A percentile compares a stretch with the other conserved stretches of the same genome.
These are phyloP conservation scores for Pterocarpus macrocarpus DNA, from an alignment of 306 rosid genomes.

Conservation along the genomic window DNA sequence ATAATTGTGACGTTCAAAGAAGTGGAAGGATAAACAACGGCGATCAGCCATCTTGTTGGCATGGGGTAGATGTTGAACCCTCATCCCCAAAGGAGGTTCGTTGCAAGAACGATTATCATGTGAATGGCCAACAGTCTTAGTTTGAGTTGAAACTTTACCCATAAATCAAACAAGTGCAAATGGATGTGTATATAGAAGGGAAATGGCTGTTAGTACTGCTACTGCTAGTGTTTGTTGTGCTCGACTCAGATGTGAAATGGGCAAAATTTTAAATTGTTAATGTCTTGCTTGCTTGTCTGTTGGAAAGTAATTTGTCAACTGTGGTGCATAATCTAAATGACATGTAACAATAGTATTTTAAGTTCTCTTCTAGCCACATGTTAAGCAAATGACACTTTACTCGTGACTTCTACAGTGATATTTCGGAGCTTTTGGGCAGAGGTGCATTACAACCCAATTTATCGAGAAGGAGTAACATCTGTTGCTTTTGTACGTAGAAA, in stretches of 20 bases:
- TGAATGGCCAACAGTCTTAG: background rate
- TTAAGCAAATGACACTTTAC: conserved; percentile 26
- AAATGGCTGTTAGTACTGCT: no score
- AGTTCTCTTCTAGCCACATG: conserved; percentile 20
- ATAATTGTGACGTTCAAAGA: no score
- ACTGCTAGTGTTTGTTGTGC: no score
- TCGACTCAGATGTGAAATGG: background rate
- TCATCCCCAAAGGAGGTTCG: no score
- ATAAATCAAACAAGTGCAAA: background rate
- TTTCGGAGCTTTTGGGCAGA: conserved; percentile 99
- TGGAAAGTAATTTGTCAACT: conserved; percentile 25
- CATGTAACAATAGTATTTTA: conserved; percentile 17
- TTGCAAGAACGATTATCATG: background rate
- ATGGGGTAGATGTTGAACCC: no score
- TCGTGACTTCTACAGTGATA: conserved; percentile 77
- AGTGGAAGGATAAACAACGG: no score
- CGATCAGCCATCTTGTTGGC: no score
- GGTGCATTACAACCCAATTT: conserved; percentile 97
- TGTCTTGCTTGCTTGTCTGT: background rate
- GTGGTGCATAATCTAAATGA: conserved; percentile 11
- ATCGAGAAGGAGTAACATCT: conserved; percentile 85
- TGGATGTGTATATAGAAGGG: background rate
- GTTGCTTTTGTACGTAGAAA: background rate
- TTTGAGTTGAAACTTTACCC: background rate
- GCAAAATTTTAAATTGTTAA: conserved; percentile 1